Base-by-base conservation (phyloP, 2,329 filamentous ascomycete genomes). In the Venturia oleaginea region DNA sequence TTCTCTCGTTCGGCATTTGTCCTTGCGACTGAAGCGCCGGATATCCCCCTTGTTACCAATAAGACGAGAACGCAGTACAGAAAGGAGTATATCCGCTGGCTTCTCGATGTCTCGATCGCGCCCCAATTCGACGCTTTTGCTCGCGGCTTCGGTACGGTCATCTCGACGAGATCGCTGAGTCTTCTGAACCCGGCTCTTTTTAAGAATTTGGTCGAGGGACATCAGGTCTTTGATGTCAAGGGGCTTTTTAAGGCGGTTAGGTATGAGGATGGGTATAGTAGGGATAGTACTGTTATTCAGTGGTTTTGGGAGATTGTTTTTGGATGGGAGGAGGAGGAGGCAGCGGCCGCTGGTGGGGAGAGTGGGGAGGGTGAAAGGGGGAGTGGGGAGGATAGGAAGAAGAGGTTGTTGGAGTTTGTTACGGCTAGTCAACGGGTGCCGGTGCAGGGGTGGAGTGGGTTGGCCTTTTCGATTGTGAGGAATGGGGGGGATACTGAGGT, bases 361-460 rank as follows among this genome's bases (percentile, higher is more conserved):
- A 10, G 38, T 2, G 38, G 38, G 38, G 38, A 17, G 13, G 38
- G 13, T 6, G 34, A 13, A 37, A 13, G 34, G 34, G 13, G 38
- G 1, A 40, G 38, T 17, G 38, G 38, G 11, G 81, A 87, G 19
- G 80, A 83, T 55, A 88, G 92, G 80, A 88, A 88, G 75, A 84
- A 86, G 62, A 86, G 85, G 70, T 78, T 99, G 40, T 81, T 99
- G 38, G 92, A 97, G 73, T 99, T 99, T 71, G 92, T 99, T 37
- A 99, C 94, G 17, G 93, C 93, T 0, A 93, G 88, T 70, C 92
- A 97, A 72, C 84, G 94, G 2, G 84, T 97, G 1, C 94, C 94
- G 0, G 90, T 96, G 0, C 92, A 90, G 24, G 94, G 94, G 2
- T 86, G 92, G 71, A 83, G 84, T 67, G 91, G 89, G 69, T 79